These are phyloP conservation scores for Phaeophleospora eucalypticola DNA, from an alignment of 2,329 filamentous ascomycete genomes.

Conservation along the genomic window DNA sequence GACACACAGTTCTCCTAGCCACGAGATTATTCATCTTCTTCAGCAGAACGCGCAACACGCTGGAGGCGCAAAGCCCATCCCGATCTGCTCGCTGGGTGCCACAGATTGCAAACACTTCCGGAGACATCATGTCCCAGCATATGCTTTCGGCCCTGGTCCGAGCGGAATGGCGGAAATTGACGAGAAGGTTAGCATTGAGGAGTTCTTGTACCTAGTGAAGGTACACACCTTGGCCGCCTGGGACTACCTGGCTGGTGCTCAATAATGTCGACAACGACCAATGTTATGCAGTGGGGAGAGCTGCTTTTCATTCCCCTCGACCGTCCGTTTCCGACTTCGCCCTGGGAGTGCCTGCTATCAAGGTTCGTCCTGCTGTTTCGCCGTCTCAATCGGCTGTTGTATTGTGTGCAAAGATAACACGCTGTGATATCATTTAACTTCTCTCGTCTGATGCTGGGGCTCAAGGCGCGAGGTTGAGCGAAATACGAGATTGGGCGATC, in stretches of 20 bases:
- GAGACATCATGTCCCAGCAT: constrained; percentile 36
- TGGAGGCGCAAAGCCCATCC: constrained; percentile 27
- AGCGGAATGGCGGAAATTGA: constrained; percentile 28
- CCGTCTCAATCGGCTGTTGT: too few relatives aligned
- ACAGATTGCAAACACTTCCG: constrained; percentile 43
- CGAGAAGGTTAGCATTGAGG: constrained; percentile 29
- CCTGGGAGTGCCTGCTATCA: too few relatives aligned
- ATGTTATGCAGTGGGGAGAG: too few relatives aligned
- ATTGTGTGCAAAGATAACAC: too few relatives aligned
- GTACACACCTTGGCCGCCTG: constrained; percentile 31
- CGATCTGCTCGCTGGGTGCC: constrained; percentile 38
- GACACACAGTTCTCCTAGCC: constrained; percentile 31
- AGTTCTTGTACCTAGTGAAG: constrained; percentile 32
- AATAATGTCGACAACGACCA: too few relatives aligned
- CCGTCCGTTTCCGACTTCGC: too few relatives aligned
- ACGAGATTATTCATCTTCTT: constrained; percentile 32
- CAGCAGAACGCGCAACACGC: constrained; percentile 28
- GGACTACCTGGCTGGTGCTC: constrained; percentile 26
- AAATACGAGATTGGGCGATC: too few relatives aligned
- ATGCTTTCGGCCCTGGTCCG: constrained; percentile 35
- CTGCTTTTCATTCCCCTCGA: too few relatives aligned
- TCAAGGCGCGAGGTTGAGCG: too few relatives aligned
- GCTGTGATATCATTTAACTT: too few relatives aligned
- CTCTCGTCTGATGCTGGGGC: too few relatives aligned
- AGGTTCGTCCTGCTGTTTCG: too few relatives aligned